These are phyloP conservation scores for Violaceomyces palustris DNA, from an alignment of 1,284 basidiomycete genomes.

Conservation along the genomic window DNA sequence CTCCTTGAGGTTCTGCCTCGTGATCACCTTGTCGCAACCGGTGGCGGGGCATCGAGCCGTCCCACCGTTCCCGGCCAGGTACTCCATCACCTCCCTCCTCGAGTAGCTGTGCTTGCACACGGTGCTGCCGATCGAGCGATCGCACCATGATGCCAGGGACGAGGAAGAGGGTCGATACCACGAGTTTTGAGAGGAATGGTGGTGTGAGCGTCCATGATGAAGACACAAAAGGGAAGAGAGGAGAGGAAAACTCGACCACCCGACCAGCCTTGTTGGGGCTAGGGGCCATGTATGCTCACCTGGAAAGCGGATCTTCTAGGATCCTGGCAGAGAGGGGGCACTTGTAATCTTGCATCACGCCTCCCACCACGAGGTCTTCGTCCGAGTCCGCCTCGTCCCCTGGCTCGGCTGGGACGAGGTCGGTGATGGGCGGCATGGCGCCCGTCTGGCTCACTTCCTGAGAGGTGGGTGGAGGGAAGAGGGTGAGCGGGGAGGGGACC, in stretches of 20 bases:
- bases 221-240: neutral
- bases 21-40: slow-evolving; percentile 8
- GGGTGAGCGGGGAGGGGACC: too few relatives aligned
- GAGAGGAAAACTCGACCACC: slow-evolving; percentile 1
- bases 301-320: slow-evolving; percentile 35
- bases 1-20: slow-evolving; percentile 6
- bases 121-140: slow-evolving; percentile 6
- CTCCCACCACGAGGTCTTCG: slow-evolving; percentile 38
- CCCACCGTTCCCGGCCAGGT: slow-evolving; percentile 19
- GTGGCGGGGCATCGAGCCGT: slow-evolving; percentile 22
- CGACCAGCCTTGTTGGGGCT: too few relatives aligned
- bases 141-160: too few relatives aligned
- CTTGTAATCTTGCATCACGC: slow-evolving; percentile 27
- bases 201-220: neutral
- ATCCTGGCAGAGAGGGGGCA: slow-evolving; percentile 38
- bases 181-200: neutral
- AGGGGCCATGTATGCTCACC: too few relatives aligned
- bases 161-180: too few relatives aligned
- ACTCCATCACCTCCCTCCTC: slow-evolving; percentile 12
- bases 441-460: slow-evolving; percentile 19
- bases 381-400: slow-evolving; percentile 22
- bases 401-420: slow-evolving; percentile 28
- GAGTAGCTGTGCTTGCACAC: slow-evolving; percentile 19
- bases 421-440: slow-evolving; percentile 37
- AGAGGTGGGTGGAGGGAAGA: neutral